These are phyloP conservation scores for Backusella tarrabulga DNA, from an alignment of 192 early-diverging fungal genomes.

Conservation along the genomic window DNA sequence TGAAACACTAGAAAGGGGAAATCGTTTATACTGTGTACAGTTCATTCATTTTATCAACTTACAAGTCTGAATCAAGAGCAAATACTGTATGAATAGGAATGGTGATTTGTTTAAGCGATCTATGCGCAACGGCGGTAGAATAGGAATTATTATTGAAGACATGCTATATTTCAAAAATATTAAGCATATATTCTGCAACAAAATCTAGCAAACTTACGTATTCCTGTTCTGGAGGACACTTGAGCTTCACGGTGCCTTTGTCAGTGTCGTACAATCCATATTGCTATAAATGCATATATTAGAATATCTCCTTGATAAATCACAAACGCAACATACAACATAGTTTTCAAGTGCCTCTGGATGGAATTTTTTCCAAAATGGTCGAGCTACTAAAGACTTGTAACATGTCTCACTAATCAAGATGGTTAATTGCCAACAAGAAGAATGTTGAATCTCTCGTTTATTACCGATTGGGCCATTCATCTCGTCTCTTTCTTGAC, in stretches of 20 bases:
- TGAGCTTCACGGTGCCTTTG: constrained; percentile 41
- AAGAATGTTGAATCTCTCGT: too few relatives aligned
- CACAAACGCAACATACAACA: constrained; percentile 35
- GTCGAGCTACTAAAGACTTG: constrained; percentile 19
- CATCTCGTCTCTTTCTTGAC: constrained; percentile 44
- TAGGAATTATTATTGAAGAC: constrained; percentile 14
- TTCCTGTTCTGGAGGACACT: constrained; percentile 46
- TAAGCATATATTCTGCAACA: too few relatives aligned
- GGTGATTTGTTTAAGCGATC: constrained; percentile 26
- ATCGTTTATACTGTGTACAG: not conserved
- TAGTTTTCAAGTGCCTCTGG: constrained; percentile 53
- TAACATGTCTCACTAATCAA: constrained; percentile 27
- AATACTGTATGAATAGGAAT: constrained; percentile 41
- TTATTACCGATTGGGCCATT: constrained; percentile 42
- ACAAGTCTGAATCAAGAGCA: constrained; percentile 41
- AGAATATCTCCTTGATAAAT: not conserved
- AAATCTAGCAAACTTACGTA: constrained; percentile 22
- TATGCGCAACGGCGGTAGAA: constrained; percentile 25
- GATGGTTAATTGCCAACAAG: not conserved
- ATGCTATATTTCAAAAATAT: constrained; percentile 1
- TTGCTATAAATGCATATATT: constrained; percentile 26
- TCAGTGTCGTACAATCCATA: constrained; percentile 42
- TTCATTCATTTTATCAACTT: constrained; percentile 13
- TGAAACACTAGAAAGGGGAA: not conserved
- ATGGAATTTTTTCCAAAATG: constrained; percentile 44